Conservation (phyloP, 1,284 basidiomycete genomes). For the Ustilago xerochloae region DNA sequence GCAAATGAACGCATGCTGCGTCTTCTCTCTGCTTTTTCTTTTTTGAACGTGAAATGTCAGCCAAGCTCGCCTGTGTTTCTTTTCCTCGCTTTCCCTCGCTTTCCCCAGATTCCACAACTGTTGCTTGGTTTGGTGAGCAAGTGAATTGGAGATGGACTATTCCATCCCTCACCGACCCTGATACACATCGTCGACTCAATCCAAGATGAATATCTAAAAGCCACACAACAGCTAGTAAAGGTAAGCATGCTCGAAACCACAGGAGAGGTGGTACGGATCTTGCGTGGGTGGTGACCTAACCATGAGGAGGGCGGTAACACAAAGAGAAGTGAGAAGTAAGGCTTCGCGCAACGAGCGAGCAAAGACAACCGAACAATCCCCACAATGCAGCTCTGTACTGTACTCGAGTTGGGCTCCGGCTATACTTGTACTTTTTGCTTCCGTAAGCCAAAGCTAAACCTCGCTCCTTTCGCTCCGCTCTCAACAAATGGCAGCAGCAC, state of each 20-base stretch:
- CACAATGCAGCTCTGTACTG: not conserved
- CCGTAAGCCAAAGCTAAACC: too few species aligned
- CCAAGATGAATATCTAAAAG: not conserved
- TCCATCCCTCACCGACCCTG: too few species aligned
- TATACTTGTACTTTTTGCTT: not conserved
- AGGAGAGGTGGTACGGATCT: too few species aligned
- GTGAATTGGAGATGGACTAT: not conserved
- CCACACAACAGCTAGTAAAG: too few species aligned
- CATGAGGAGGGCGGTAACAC: too few species aligned
- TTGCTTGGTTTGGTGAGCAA: too few species aligned
- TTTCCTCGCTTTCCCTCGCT: not conserved
- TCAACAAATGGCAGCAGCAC: constrained; percentile 17
- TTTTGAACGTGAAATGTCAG: constrained; percentile 18
- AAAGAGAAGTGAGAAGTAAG: too few species aligned
- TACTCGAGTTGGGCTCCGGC: too few species aligned
- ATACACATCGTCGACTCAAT: too few species aligned
- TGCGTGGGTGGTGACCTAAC: too few species aligned
- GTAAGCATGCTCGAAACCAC: too few species aligned
- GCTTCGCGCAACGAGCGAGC: constrained; percentile 23
- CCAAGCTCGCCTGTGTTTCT: not conserved
- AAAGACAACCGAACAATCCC: constrained; percentile 27
- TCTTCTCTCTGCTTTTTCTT: not conserved
- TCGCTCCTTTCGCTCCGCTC: too few species aligned
- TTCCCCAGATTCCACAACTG: not conserved
- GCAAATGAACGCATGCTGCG: constrained; percentile 9